Conservation (phyloP, 2,329 filamentous ascomycete species). For the Exophiala oligosperma region DNA sequence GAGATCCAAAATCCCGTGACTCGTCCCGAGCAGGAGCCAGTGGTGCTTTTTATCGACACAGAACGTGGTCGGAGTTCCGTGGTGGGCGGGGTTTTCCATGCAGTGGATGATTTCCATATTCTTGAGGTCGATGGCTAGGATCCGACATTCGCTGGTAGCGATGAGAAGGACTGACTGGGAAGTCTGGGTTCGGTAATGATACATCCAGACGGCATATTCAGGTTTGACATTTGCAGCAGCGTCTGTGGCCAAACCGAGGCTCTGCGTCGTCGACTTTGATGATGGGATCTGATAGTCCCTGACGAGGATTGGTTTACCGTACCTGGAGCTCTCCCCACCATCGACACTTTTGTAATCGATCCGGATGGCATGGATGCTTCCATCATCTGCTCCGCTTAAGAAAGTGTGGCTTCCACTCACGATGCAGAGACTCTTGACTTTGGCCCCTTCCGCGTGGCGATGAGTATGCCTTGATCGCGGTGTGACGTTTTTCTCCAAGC, state of each 20-base stretch:
- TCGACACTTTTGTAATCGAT: conserved; percentile 65
- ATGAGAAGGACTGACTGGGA: conserved; percentile 75
- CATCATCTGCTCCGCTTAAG: conserved; percentile 84
- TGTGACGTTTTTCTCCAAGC: conserved; percentile 87
- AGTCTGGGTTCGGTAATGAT: conserved; percentile 83
- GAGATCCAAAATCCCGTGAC: conserved; percentile 86
- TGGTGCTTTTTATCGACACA: conserved; percentile 81
- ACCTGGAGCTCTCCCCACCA: conserved; percentile 63
- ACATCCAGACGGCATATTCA: conserved; percentile 84
- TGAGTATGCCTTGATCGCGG: conserved; percentile 86
- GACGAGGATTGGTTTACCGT: conserved; percentile 73
- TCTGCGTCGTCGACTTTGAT: conserved; percentile 55
- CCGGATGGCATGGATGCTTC: conserved; percentile 84
- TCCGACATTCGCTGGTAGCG: conserved; percentile 80
- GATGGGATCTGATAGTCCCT: conserved; percentile 75
- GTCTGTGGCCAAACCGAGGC: conserved; percentile 85
- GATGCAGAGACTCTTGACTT: conserved; percentile 81
- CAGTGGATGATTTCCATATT: conserved; percentile 80
- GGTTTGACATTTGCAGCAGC: conserved; percentile 38
- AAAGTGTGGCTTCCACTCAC: conserved; percentile 94
- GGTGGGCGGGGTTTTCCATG: conserved; percentile 83
- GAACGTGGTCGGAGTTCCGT: conserved; percentile 89
- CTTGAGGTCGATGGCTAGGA: conserved; percentile 82
- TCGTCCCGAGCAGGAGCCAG: conserved; percentile 89
- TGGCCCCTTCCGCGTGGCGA: conserved; percentile 68